These are phyloP conservation scores for Reticulascus tulasneorum DNA, from an alignment of 2,329 filamentous ascomycete genomes.

Conservation along the genomic window DNA sequence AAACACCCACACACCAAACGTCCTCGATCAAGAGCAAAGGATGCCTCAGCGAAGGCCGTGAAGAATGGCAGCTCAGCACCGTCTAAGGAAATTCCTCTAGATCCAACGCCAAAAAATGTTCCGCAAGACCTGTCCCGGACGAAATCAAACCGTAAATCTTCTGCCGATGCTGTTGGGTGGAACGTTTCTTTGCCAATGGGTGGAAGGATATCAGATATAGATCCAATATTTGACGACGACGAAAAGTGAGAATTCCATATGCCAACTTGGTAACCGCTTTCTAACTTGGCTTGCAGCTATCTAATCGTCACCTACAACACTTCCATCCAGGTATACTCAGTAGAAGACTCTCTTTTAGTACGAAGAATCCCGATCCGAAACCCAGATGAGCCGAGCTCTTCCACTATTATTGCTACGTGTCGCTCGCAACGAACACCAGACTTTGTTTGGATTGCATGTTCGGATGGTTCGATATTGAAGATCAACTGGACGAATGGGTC, in stretches of 20 bases:
- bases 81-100: no score
- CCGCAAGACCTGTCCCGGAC: no score
- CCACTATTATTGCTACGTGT: conserved; percentile 37
- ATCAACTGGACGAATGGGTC: conserved; percentile 54
- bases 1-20: conserved; percentile 38
- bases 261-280: conserved; percentile 6
- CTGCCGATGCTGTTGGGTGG: conserved; percentile 39
- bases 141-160: no score
- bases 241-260: conserved; percentile 47
- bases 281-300: conserved; percentile 48
- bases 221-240: conserved; percentile 58
- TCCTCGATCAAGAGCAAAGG: conserved; percentile 24
- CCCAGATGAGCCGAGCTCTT: conserved; percentile 19
- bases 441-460: conserved; percentile 57
- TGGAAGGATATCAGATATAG: conserved; percentile 61
- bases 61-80: conserved; percentile 5
- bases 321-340: conserved; percentile 76
- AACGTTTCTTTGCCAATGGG: conserved; percentile 61
- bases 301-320: conserved; percentile 72
- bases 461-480: conserved; percentile 52
- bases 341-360: conserved; percentile 74
- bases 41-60: conserved; percentile 14
- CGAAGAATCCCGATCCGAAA: conserved; percentile 55
- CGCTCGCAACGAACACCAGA: conserved; percentile 36
- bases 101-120: no score